Percentiles rank a stretch among this genome's conserved stretches.
phyloP scores from a whole-genome alignment of 2,329 filamentous ascomycete genomes.

The Colletotrichum australisinense region DNA sequence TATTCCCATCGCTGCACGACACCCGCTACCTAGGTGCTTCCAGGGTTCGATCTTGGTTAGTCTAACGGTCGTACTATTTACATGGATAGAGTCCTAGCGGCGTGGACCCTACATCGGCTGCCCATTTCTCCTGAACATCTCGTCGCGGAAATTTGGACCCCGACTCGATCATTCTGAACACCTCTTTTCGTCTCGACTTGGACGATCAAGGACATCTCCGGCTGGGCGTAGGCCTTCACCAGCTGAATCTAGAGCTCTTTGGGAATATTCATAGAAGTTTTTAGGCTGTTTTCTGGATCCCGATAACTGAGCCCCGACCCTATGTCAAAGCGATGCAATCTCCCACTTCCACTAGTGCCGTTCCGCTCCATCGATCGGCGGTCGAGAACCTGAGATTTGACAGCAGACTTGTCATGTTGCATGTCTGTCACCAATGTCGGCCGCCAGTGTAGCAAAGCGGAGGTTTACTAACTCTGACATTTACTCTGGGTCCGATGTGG shows the following conservation, averaged over 20 bases:
- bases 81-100: neutral
- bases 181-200: neutral
- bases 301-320: neutral
- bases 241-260: neutral
- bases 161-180: neutral
- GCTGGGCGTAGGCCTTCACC: neutral
- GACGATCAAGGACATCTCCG: neutral
- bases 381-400: neutral
- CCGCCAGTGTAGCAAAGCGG: neutral
- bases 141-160: neutral
- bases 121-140: neutral
- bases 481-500: neutral
- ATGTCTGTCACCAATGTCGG: neutral
- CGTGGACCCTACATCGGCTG: neutral
- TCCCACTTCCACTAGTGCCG: neutral
- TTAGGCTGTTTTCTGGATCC: neutral
- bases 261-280: neutral
- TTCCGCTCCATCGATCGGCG: constrained; percentile 19
- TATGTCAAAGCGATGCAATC: constrained; percentile 7
- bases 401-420: neutral
- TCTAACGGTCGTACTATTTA: neutral
- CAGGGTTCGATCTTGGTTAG: neutral
- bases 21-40: neutral
- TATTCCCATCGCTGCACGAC: neutral
- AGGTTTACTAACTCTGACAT: neutral